Evolutionary conservation across 2,329 filamentous ascomycete genomes (phyloP).

Genomic region (Pseudocercospora macadamiae): DNA sequence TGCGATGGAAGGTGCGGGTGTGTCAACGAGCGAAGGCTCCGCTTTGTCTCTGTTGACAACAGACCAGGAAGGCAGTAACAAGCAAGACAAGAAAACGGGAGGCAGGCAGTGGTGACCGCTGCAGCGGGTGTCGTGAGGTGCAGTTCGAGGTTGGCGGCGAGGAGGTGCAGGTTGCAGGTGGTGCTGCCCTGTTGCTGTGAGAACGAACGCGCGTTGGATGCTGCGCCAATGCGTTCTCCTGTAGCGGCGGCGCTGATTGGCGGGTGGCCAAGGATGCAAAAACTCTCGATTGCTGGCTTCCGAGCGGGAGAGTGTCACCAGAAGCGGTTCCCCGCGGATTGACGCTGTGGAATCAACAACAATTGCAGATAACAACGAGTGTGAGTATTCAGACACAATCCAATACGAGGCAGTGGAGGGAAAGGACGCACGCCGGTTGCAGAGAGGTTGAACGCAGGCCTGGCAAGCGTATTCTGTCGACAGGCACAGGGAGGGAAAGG

Average conservation of each 20-base stretch:
- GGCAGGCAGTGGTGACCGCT: conserved; percentile 6
- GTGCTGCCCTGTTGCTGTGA: conserved; percentile 34
- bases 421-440: conserved; percentile 16
- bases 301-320: background rate
- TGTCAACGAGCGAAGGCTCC: background rate
- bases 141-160: background rate
- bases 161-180: conserved; percentile 20
- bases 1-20: background rate
- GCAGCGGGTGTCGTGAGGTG: conserved; percentile 12
- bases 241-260: conserved; percentile 32
- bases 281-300: no score
- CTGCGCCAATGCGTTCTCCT: conserved; percentile 32
- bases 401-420: conserved; percentile 22
- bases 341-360: background rate
- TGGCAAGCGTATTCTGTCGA: conserved; percentile 8
- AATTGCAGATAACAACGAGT: conserved; percentile 2
- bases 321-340: background rate
- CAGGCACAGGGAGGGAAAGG: conserved; percentile 12
- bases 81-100: background rate
- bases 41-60: background rate
- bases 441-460: conserved; percentile 5
- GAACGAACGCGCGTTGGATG: conserved; percentile 35
- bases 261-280: conserved; percentile 9
- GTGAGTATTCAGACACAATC: background rate
- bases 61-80: background rate